A percentile compares a stretch with the other conserved stretches of the same genome.
Evolutionary conservation across 805 yeast genomes (phyloP).

Genomic region (Kodamaea kakaduensis): DNA sequence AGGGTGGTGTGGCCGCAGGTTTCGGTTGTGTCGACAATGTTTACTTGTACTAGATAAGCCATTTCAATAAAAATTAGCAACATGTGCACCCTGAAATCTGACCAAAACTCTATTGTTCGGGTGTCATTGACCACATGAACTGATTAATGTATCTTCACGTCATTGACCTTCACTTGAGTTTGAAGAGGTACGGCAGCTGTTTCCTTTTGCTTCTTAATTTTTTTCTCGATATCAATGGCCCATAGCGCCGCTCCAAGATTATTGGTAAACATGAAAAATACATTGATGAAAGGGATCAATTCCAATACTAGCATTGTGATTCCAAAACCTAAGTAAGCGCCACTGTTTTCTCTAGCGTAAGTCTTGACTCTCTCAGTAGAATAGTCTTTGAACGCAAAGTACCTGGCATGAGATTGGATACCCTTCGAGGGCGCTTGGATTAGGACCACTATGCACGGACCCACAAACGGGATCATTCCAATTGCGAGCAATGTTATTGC

Average conservation of each 20-base stretch:
- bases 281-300: slow-evolving; percentile 49
- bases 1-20: slow-evolving; percentile 99
- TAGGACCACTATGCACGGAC: slow-evolving; percentile 50
- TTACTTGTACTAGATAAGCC: slow-evolving; percentile 39
- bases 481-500: slow-evolving; percentile 34
- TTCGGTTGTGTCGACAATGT: slow-evolving; percentile 94
- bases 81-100: too few species aligned
- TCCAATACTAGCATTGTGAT: slow-evolving; percentile 48
- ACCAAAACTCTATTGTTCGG: too few species aligned
- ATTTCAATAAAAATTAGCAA: background rate
- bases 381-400: slow-evolving; percentile 54
- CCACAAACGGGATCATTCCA: slow-evolving; percentile 52
- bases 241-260: slow-evolving; percentile 63
- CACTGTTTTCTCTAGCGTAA: slow-evolving; percentile 33
- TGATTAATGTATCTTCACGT: background rate
- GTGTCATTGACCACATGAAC: too few species aligned
- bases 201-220: slow-evolving; percentile 7
- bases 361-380: slow-evolving; percentile 37
- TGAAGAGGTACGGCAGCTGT: background rate
- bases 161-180: background rate
- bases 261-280: slow-evolving; percentile 55
- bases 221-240: slow-evolving; percentile 37
- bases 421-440: slow-evolving; percentile 56
- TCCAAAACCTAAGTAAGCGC: slow-evolving; percentile 51
- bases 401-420: slow-evolving; percentile 48